These are phyloP conservation scores for Trypanosoma platydactyli DNA, from an alignment of 208 protist genomes.

Conservation along the genomic window DNA sequence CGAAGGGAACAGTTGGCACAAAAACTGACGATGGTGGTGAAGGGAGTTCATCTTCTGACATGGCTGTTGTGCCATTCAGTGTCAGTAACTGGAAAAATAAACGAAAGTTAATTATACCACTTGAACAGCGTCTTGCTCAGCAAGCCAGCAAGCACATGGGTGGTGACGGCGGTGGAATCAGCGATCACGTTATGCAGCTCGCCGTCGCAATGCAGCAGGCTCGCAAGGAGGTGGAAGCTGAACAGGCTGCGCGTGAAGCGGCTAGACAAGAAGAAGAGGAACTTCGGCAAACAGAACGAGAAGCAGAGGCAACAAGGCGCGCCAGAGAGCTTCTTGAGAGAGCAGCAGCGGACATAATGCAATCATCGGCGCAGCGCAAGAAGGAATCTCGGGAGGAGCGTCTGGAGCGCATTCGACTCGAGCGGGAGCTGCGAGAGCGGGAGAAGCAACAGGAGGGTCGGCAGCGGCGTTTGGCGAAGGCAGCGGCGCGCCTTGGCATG, in stretches of 20 bases:
- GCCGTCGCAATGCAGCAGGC: conserved; percentile 67
- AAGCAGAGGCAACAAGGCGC: conserved; percentile 56
- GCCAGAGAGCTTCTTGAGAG: conserved; percentile 65
- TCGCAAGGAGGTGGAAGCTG: conserved; percentile 47
- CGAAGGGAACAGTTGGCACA: conserved; percentile 25
- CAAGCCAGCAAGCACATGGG: conserved; percentile 36
- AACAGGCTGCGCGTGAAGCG: conserved; percentile 47
- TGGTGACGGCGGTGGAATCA: conserved; percentile 28
- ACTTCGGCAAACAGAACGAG: conserved; percentile 56
- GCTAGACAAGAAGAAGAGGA: conserved; percentile 58
- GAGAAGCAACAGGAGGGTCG: conserved; percentile 60
- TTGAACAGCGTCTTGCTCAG: conserved; percentile 74
- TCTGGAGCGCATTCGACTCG: conserved; percentile 60
- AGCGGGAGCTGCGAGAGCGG: conserved; percentile 70
- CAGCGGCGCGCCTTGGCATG: conserved; percentile 62
- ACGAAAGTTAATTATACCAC: conserved; percentile 74
- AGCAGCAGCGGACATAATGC: conserved; percentile 41
- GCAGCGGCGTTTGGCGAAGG: conserved; percentile 56
- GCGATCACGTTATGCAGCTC: conserved; percentile 61
- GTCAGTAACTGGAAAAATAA: conserved; percentile 82
- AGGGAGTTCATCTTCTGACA: conserved; percentile 7
- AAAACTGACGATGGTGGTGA: conserved; percentile 3
- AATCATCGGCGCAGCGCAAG: conserved; percentile 23
- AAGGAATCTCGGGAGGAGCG: conserved; percentile 74
- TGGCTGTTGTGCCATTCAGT: conserved; percentile 54